Conservation (phyloP, 139 green algal genomes). For the Picochlorum sp. region DNA sequence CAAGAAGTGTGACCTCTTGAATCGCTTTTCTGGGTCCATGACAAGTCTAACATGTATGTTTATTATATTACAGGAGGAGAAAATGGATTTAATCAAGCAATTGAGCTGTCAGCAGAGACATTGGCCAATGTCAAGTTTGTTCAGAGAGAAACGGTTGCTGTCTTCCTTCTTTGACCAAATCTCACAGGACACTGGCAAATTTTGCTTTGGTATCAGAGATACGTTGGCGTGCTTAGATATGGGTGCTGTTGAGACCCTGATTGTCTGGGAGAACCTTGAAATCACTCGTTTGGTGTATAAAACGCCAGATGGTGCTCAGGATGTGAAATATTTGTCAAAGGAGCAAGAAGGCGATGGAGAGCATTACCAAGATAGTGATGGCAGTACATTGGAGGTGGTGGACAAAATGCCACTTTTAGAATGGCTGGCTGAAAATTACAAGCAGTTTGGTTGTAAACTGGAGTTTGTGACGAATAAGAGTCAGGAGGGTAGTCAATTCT, state of each 20-base stretch:
- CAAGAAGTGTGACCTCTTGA: background rate
- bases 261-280: constrained; percentile 95
- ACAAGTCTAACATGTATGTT: background rate
- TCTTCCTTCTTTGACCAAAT: constrained; percentile 95
- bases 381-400: constrained; percentile 80
- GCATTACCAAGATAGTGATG: constrained; percentile 86
- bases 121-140: constrained; percentile 99
- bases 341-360: constrained; percentile 65
- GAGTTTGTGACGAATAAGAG: constrained; percentile 89
- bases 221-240: constrained; percentile 96
- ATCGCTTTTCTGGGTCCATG: constrained; percentile 1
- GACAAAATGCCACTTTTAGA: constrained; percentile 87
- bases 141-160: constrained; percentile 87
- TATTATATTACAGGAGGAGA: constrained; percentile 63
- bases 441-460: constrained; percentile 94
- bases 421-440: constrained; percentile 98
- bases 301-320: constrained; percentile 51
- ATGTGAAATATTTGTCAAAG: constrained; percentile 77
- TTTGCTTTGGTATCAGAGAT: constrained; percentile 87
- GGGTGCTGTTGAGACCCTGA: constrained; percentile 97
- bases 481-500: constrained; percentile 96
- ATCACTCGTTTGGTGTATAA: constrained; percentile 66
- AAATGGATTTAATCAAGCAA: constrained; percentile 98
- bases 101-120: constrained; percentile 92
- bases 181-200: constrained; percentile 90